Base-by-base conservation (phyloP, 192 early-diverging fungal genomes). In the Jimgerdemannia flammicorona region DNA sequence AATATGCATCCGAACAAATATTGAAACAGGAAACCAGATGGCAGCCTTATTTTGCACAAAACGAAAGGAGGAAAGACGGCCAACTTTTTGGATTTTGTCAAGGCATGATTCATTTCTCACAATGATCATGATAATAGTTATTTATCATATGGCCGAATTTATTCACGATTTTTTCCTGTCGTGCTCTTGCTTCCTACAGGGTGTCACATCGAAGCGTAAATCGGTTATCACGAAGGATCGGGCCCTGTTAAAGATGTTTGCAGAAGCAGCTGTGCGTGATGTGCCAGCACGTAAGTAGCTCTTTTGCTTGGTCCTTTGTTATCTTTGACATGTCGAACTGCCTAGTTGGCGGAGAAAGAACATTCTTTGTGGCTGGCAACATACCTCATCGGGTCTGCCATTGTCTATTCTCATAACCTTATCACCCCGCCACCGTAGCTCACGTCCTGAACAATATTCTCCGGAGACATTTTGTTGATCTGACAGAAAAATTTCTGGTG, bases 401-500 rank as follows among this genome's bases (percentile, higher is more conserved):
- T 9, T 75, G 41, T 74, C 41, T 71, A 65, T 41, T 54, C 19
- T 72, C 29, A 29, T 41, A 77, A 29, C 18, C 20, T 43, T 71
- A 40, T 63, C 71, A 39, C 63, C 42, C 8, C 72, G 40, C n/a
- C 41, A 39, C 70, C 40, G 18, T 78, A 88, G 90, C 85, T 54
- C 92, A 83, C 87, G 72, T 91, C n/a, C 78, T 98, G 64, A 94
- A 99, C 85, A 99, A 99, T 81, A 92, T 92, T 78, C 82, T 99
- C 63, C 86, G 98, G 39, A 85, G 95, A 67, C 90, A 99, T 79
- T 98, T 98, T 88, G 87, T 94, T 18, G 96, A 97, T 66, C 80
- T 99, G 64, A 96, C 97, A 0, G 95, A 96, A 75, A 88, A 93
- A 83, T 97, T 99, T 75, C 80, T 99, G 74, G 95, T 94, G 40